Conservation (phyloP, 495 filamentous ascomycete genomes). For the Aspergillus hancockii region DNA sequence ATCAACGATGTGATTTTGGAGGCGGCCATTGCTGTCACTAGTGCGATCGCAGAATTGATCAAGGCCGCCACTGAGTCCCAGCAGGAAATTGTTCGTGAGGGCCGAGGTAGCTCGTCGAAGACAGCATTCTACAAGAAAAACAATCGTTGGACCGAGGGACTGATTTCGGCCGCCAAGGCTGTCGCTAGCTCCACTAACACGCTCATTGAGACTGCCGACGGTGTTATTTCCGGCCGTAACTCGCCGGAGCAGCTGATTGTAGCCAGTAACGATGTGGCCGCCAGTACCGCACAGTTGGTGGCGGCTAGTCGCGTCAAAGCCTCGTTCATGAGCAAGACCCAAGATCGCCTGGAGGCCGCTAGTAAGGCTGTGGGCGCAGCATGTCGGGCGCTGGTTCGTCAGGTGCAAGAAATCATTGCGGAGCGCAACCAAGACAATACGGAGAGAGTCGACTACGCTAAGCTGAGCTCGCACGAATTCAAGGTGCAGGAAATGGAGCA, state of each 20-base stretch:
- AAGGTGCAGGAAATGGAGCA: slow-evolving; percentile 99
- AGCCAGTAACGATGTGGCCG: slow-evolving; percentile 93
- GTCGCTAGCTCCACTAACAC: slow-evolving; percentile 90
- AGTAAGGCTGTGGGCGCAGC: slow-evolving; percentile 91
- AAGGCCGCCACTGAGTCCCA: slow-evolving; percentile 93
- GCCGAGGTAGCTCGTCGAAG: slow-evolving; percentile 79
- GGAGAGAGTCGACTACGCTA: slow-evolving; percentile 80
- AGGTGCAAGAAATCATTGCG: slow-evolving; percentile 92
- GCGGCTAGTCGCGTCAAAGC: slow-evolving; percentile 96
- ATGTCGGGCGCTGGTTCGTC: slow-evolving; percentile 82
- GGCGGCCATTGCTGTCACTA: slow-evolving; percentile 94
- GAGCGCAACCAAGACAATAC: slow-evolving; percentile 75
- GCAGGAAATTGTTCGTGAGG: slow-evolving; percentile 96
- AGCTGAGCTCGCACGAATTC: slow-evolving; percentile 90
- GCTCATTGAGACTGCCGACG: slow-evolving; percentile 95
- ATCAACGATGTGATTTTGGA: slow-evolving; percentile 95
- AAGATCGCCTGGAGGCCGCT: slow-evolving; percentile 86
- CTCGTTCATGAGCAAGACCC: slow-evolving; percentile 93
- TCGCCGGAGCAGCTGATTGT: slow-evolving; percentile 96
- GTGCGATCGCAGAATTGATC: slow-evolving; percentile 92
- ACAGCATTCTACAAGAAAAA: slow-evolving; percentile 99
- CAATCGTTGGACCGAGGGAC: slow-evolving; percentile 94
- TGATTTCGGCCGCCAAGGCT: slow-evolving; percentile 95
- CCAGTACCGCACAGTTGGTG: slow-evolving; percentile 93
- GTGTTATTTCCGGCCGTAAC: slow-evolving; percentile 87